A percentile compares a stretch with the other conserved stretches of the same genome.
These are phyloP conservation scores for Sarocladium brachiariae DNA, from an alignment of 2,329 filamentous ascomycete species.

Conservation along the genomic window DNA sequence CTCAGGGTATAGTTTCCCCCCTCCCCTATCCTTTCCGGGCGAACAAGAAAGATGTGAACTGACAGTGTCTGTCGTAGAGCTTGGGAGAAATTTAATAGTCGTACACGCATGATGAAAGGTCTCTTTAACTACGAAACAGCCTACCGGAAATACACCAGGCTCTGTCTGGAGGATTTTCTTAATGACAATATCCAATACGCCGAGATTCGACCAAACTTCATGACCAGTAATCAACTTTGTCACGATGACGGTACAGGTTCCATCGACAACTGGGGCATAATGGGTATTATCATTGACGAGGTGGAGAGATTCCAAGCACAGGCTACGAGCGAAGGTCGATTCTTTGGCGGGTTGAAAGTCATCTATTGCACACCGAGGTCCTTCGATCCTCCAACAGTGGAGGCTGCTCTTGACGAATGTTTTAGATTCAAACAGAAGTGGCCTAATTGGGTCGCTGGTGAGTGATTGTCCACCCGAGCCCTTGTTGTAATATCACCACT, in stretches of 20 bases:
- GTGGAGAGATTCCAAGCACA: conserved; percentile 38
- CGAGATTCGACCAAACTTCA: conserved; percentile 64
- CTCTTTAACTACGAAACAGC: conserved; percentile 60
- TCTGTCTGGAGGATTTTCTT: conserved; percentile 55
- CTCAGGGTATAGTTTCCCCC: conserved; percentile 40
- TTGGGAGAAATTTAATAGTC: conserved; percentile 59
- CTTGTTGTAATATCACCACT: not conserved
- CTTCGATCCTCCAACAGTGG: conserved; percentile 41
- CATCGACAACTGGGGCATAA: conserved; percentile 51
- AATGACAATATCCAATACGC: conserved; percentile 63
- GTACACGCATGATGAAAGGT: conserved; percentile 67
- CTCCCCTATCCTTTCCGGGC: not conserved
- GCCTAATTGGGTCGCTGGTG: conserved; percentile 57
- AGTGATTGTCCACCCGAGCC: conserved; percentile 16
- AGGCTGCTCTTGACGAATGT: conserved; percentile 52
- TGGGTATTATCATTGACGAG: conserved; percentile 52
- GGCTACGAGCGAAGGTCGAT: conserved; percentile 20
- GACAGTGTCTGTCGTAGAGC: conserved; percentile 30
- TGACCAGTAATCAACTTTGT: conserved; percentile 56
- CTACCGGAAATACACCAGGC: conserved; percentile 53
- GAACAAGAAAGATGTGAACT: conserved; percentile 5
- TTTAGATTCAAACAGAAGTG: conserved; percentile 51
- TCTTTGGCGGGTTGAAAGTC: conserved; percentile 60
- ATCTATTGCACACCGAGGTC: conserved; percentile 65
- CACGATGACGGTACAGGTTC: conserved; percentile 44